phyloP scores from a whole-genome alignment of 257 asterid genomes.

The Verbascum thapsus region DNA sequence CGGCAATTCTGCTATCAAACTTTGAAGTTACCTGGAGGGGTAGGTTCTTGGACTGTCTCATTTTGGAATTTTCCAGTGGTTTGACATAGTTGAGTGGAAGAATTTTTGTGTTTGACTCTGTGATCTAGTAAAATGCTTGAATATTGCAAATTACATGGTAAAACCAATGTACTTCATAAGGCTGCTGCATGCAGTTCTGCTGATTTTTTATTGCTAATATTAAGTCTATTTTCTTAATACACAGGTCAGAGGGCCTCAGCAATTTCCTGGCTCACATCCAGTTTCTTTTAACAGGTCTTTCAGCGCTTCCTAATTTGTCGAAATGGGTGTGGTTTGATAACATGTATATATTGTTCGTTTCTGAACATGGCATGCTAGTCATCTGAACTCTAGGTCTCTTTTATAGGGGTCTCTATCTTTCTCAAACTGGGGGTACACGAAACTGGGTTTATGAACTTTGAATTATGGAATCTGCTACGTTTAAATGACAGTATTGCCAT shows the following conservation, averaged over 20 bases:
- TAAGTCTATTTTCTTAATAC: slow-evolving; percentile 26
- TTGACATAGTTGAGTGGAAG: background rate
- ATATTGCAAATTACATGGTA: slow-evolving; percentile 8
- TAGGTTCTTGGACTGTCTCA: slow-evolving; percentile 33
- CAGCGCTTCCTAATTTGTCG: slow-evolving; percentile 23
- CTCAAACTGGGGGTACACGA: background rate
- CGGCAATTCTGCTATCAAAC: slow-evolving; percentile 81
- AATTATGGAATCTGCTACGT: background rate
- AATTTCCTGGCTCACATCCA: slow-evolving; percentile 98
- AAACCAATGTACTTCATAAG: background rate
- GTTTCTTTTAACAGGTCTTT: slow-evolving; percentile 90
- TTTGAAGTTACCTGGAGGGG: slow-evolving; percentile 76
- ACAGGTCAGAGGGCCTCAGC: slow-evolving; percentile 68
- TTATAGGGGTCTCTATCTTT: slow-evolving; percentile 3
- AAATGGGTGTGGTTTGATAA: slow-evolving; percentile 17
- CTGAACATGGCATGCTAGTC: slow-evolving; percentile 7
- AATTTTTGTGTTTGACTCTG: background rate
- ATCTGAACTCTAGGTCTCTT: slow-evolving; percentile 16
- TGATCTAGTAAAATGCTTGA: background rate
- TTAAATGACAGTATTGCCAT: background rate
- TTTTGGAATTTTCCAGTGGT: slow-evolving; percentile 22
- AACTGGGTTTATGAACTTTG: background rate
- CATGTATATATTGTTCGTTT: slow-evolving; percentile 17
- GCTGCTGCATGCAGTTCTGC: slow-evolving; percentile 10
- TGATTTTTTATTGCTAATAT: slow-evolving; percentile 26